Base-by-base conservation (phyloP, 257 asterid genomes). In the Ligustrum vulgare region DNA sequence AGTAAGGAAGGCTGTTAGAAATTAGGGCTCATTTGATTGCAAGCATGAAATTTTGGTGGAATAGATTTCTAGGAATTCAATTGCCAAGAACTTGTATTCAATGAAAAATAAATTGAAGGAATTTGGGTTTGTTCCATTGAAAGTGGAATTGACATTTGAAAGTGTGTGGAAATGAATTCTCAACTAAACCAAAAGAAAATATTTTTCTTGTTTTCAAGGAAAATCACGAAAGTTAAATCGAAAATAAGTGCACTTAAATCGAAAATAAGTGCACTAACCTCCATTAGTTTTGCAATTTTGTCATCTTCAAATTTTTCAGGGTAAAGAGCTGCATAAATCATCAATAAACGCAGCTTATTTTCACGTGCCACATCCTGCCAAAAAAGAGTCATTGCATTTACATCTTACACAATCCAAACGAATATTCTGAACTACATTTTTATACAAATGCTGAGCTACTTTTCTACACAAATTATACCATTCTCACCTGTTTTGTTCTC, bases 281-380 rank as follows among this genome's bases (percentile, higher is more conserved):
- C 99, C 97, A 95, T 86, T 60, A 95, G 76, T 83, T 95, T 93
- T 69, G 90, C 84, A 81, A 95, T 86, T 87, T 91, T 93, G 80
- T 80, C 97, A 74, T 92, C 92, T 79, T 93, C 98, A 77, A 93
- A 91, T 86, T 93, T 95, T 86, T 93, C 96, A 76, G 99, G 99
- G 86, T 91, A 86, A 77, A 85, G 84, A 45, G 97, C 92, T 51
- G 97, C 99, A 91, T 95, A 95, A 77, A 93, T 91, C 99, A 95
- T 95, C 90, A 95, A 81, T 71, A 95, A 82, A 58, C 99, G 92
- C 90, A 95, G 78, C 89, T 93, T 95, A 85, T 80, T 83, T 84
- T 95, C 99, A 80, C 90, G 97, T 3, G 96, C 80, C 37, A 89
- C 87, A 80, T 90, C 97, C 99, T 95, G 93, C 85, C 71, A 87